Evolutionary conservation across 148 eudicot genomes (phyloP), one percentile per base, ranked within the genome.

Genomic region (Arbutus unedo): DNA sequence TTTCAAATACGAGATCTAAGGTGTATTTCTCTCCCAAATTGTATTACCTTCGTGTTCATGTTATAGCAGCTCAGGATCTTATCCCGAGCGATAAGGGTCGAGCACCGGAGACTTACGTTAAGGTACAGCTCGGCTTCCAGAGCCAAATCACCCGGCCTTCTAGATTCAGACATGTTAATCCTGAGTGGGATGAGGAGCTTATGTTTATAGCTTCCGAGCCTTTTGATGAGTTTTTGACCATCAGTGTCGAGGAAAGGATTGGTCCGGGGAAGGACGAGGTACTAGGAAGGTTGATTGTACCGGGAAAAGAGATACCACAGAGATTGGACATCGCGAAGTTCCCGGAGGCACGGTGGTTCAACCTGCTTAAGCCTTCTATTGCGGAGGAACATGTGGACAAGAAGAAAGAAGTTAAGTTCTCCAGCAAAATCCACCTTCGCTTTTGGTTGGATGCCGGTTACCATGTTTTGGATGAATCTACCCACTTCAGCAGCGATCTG

Each of bases 171-270:
- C 77, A 89, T 8, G 43, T 79, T 53, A 94, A 91, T 77, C 97
- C 99, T 0, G 81, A 88, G 53, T 96, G 99, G 99, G 90, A 92
- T 70, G 98, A 94, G 31, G 99, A 96, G 89, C 89, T 96, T 50
- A 92, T 93, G 92, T 92, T 96, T 54, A 96, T 96, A 3, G 99
- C 90, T 0, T 89, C 98, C 0, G 99, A 96, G 90, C 99, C 99
- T 0, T 96, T 94, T 51, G 99, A 96, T 53, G 99, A 96, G 84
- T 86, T 79, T 41, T 0, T 96, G 6, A 75, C 85, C 11, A 76
- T 96, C 2, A 87, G 83, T 9, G 96, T 93, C 14, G 94, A 91
- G 70, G 95, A 93, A 55, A 85, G 90, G 76, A 82, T 92, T 31
- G 98, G 92, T 19, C 92, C 91, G 0, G 95, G 94, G 21, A 93